Evolutionary conservation across 2,329 filamentous ascomycete species (phyloP).

Genomic region (Penicillium sp.): DNA sequence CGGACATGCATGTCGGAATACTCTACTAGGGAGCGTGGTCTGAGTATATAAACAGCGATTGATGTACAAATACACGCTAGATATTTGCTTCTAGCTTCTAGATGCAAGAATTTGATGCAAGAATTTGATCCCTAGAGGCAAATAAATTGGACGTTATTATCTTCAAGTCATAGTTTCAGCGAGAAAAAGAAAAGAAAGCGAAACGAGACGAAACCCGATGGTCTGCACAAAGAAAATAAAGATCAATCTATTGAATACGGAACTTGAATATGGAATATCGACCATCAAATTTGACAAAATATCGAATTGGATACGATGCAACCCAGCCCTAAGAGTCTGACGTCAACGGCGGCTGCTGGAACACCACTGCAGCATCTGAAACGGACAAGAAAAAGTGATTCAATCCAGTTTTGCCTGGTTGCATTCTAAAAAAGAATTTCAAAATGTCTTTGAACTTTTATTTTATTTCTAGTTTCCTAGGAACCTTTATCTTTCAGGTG

Average conservation of each 20-base stretch:
- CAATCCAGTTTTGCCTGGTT: slow-evolving; percentile 2
- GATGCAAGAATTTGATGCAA: background rate
- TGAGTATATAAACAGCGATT: background rate
- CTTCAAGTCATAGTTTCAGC: background rate
- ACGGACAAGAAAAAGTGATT: slow-evolving; percentile 9
- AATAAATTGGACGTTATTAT: background rate
- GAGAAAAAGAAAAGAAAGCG: background rate
- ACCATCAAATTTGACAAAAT: background rate
- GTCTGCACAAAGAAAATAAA: background rate
- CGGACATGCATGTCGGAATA: slow-evolving; percentile 7
- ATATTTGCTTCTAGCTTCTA: background rate
- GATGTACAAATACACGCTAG: background rate
- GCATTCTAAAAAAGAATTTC: slow-evolving; percentile 5
- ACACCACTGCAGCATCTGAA: slow-evolving; percentile 16
- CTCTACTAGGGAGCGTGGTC: background rate
- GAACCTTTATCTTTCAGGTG: background rate
- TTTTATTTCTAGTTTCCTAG: background rate
- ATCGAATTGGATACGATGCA: background rate
- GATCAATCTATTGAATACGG: too few relatives aligned
- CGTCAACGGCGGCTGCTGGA: slow-evolving; percentile 26
- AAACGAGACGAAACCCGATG: background rate
- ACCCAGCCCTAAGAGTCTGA: slow-evolving; percentile 14
- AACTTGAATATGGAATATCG: background rate
- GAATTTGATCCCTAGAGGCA: background rate
- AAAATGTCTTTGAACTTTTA: background rate